Percentiles rank a stretch among this genome's conserved stretches.
These are phyloP conservation scores for Leishmania tropica DNA, from an alignment of 208 protist species.

Conservation along the genomic window DNA sequence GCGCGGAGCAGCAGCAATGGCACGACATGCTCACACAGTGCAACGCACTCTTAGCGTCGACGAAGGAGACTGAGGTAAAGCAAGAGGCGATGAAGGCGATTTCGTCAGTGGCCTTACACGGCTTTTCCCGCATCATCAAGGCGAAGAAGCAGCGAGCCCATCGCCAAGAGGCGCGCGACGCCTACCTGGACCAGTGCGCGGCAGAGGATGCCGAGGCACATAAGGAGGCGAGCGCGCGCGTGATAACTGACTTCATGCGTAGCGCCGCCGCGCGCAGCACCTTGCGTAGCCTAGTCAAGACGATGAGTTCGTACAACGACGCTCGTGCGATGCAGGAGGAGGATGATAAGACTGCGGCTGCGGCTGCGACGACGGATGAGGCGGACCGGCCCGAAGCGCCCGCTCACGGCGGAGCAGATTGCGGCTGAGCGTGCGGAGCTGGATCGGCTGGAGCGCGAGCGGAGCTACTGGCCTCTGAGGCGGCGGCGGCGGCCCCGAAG, in stretches of 20 bases:
- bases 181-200: slow-evolving; percentile 7
- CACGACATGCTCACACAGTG: slow-evolving; percentile 10
- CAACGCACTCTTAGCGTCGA: background rate
- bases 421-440: slow-evolving; percentile 5
- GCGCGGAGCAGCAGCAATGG: slow-evolving; percentile 20
- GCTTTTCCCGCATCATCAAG: slow-evolving; percentile 22
- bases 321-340: slow-evolving; percentile 14
- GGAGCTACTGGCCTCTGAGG: background rate
- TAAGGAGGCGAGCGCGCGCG: slow-evolving; percentile 8
- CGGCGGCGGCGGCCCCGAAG: background rate
- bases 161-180: slow-evolving; percentile 7
- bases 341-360: too few relatives aligned
- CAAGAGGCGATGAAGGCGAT: background rate
- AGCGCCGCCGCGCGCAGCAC: slow-evolving; percentile 12
- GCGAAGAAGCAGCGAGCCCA: slow-evolving; percentile 11
- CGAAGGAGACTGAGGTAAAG: background rate
- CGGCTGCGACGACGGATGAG: background rate
- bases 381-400: background rate
- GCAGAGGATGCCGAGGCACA: slow-evolving; percentile 3
- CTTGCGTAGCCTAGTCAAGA: background rate
- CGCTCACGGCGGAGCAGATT: slow-evolving; percentile 9
- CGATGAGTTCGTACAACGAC: slow-evolving; percentile 12
- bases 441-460: slow-evolving; percentile 12
- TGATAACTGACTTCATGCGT: slow-evolving; percentile 25
- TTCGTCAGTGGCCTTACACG: background rate